Evolutionary conservation across 2,329 filamentous ascomycete species (phyloP), one percentile per base, ranked within the genome.

Genomic region (Diaporthe helianthi): DNA sequence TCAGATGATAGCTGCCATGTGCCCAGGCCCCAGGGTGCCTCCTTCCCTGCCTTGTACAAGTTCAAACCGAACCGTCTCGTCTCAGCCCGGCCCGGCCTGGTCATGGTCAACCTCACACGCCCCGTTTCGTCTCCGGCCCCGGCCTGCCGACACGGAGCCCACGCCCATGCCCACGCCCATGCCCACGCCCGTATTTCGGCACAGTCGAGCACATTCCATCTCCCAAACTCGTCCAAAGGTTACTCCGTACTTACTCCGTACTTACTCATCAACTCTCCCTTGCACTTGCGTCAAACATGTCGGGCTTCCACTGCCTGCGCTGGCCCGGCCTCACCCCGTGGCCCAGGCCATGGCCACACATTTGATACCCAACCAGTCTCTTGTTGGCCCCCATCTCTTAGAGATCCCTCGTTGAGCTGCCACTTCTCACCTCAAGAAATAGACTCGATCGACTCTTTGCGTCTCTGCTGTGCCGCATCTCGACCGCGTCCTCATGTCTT

Each of bases 281-380:
- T 19, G 15, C 38, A n/a, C 8, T 60, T 29, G 46, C 22, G 46
- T 60, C n/a, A 60, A 60, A 15, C 54, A 24, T 26, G 24, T 44
- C 38, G 26, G 55, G 24, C 38, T 47, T 17, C 4, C 17, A 24
- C 24, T 60, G 24, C 38, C 55, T 38, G 55, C 26, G n/a, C 58
- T 49, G 58, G 29, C 58, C 58, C 58, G 58, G 58, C 44, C 58
- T 49, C 58, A 36, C 58, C 29, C 31, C 44, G 58, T 49, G 58
- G 58, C 58, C 58, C 58, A n/a, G 58, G 58, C 58, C 58, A 63
- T 24, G 29, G 15, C 29, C 58, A 63, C 26, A 49, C 44, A 63
- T 44, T 49, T 33, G 15, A 31, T n/a, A 33, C 26, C 55, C 41
- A 61, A 47, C 41, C 55, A 61, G 65, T 51, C 52, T 67, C 68